Conservation (phyloP, 2,329 filamentous ascomycete species). For the Colletotrichum sp. region DNA sequence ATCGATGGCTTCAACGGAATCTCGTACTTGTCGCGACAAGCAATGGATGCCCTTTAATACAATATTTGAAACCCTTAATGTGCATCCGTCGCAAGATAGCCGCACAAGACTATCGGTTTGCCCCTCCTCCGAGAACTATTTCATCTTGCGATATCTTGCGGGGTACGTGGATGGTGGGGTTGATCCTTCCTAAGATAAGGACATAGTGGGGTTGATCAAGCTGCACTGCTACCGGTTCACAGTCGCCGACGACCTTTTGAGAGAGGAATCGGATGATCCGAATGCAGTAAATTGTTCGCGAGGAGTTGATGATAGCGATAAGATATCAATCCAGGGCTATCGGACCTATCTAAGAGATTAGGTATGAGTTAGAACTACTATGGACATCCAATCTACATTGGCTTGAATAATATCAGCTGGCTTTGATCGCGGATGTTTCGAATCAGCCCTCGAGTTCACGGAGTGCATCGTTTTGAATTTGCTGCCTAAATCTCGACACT, state of each 20-base stretch:
- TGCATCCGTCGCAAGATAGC: background rate
- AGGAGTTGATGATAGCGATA: background rate
- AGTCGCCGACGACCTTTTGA: background rate
- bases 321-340: background rate
- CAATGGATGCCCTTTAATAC: background rate
- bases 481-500: too few relatives aligned
- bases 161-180: background rate
- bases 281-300: background rate
- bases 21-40: background rate
- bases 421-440: background rate
- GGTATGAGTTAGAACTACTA: background rate
- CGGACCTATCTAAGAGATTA: background rate
- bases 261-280: background rate
- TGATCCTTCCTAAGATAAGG: background rate
- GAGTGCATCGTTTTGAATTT: background rate
- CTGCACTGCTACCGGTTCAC: background rate
- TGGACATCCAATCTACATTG: background rate
- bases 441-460: background rate
- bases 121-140: background rate
- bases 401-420: background rate
- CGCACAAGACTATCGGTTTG: background rate
- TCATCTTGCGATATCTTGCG: background rate
- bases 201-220: background rate
- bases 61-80: rapidly evolving
- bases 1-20: background rate